phyloP scores from a whole-genome alignment of 306 rosid genomes.

The Pterocarpus macrocarpus region DNA sequence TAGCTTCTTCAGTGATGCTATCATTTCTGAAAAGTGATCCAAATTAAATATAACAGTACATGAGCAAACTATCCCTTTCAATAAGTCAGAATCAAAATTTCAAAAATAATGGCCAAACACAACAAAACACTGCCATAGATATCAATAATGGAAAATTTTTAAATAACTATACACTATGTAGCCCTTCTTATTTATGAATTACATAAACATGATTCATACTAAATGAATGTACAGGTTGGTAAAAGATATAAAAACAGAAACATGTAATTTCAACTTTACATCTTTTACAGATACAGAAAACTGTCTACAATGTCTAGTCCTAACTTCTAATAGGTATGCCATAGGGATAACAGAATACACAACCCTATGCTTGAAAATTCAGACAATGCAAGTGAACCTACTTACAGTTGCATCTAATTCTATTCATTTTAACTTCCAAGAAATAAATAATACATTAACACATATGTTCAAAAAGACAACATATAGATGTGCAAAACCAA shows the following conservation, averaged over 20 bases:
- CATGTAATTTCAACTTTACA: not conserved
- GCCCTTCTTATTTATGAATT: not conserved
- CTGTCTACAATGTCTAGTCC: not conserved
- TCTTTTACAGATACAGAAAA: not conserved
- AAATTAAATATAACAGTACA: not conserved
- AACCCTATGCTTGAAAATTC: conserved; percentile 3
- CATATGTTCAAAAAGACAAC: not conserved
- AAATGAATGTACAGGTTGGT: too few relatives aligned
- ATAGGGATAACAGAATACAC: too few relatives aligned
- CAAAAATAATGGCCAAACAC: conserved; percentile 8
- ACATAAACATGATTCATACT: not conserved
- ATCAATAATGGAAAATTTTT: not conserved
- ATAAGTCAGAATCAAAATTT: not conserved
- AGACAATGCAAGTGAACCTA: not conserved
- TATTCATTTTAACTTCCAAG: not conserved
- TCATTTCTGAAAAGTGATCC: conserved; percentile 64
- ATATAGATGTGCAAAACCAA: not conserved
- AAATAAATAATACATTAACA: not conserved
- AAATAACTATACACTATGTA: not conserved
- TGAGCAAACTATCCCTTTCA: not conserved
- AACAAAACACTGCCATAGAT: not conserved
- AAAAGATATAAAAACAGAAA: not conserved
- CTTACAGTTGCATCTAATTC: not conserved
- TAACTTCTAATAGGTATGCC: not conserved
- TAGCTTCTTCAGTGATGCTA: conserved; percentile 57